phyloP scores from a whole-genome alignment of 2,329 filamentous ascomycete species.

The Drechslerella coelobrocha region DNA sequence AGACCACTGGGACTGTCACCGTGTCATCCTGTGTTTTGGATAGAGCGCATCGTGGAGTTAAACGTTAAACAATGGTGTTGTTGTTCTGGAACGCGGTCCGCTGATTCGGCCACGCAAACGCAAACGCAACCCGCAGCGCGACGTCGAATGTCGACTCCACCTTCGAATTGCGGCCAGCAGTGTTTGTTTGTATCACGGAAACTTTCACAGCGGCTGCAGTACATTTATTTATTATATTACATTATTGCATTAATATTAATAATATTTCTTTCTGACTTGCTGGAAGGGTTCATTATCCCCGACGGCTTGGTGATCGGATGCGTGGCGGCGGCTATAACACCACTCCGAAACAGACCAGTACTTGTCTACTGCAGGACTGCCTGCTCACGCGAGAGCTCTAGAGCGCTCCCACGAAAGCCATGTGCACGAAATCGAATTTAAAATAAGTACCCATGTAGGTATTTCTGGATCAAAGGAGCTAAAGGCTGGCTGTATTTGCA shows the following conservation, averaged over 20 bases:
- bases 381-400: neutral
- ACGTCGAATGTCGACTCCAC: neutral
- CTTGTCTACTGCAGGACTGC: neutral
- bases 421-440: too few species aligned
- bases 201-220: too few species aligned
- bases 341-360: neutral
- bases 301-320: neutral
- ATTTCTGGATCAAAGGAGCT: too few species aligned
- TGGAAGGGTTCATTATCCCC: neutral
- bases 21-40: constrained; percentile 26
- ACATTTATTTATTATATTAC: too few species aligned
- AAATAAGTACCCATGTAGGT: too few species aligned
- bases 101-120: neutral
- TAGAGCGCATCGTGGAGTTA: neutral
- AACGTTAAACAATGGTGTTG: constrained; percentile 4
- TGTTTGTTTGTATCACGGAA: too few species aligned
- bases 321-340: neutral
- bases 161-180: too few species aligned
- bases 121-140: neutral
- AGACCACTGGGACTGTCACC: constrained; percentile 2
- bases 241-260: neutral
- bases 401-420: neutral
- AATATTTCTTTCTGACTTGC: neutral
- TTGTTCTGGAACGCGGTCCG: constrained; percentile 3
- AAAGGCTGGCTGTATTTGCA: too few species aligned